Evolutionary conservation across 768 basidiomycete genomes (phyloP), one percentile per base, ranked within the genome.

Genomic region (Suillus lakei): DNA sequence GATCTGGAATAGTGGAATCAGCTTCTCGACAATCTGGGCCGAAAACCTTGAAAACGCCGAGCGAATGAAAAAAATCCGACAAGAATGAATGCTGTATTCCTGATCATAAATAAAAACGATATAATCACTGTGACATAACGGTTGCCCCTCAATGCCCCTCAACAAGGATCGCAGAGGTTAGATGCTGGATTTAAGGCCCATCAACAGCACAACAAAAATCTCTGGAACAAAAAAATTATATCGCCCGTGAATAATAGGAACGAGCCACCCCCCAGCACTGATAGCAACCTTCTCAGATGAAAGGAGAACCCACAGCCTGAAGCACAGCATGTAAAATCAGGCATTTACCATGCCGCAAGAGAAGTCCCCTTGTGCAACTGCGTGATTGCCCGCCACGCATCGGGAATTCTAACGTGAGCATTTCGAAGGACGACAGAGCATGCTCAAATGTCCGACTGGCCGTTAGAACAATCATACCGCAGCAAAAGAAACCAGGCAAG

Each of bases 1-100:
- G 61, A 87, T 81, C 89, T 90, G 65, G 16, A 26, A 50, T 23
- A 38, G n/a, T 62, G 44, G 21, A 41, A 39, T 61, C 64, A 46
- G 66, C 18, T 36, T 66, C 66, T 41, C 28, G 4, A 59, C 10
- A 39, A 8, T 59, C 26, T 28, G 36, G 21, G 26, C 18, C 28
- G 10, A 59, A 32, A 59, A 8, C 26, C 38, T 36, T 34, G n/a
- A 23, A 36, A 23, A 56, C 15, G 12, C 48, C 50, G 15, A 50
- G 13, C 51, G 10, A 21, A 21, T 0, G 38, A 39, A 59, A 21
- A 21, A 13, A 59, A 59, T 39, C 2, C 16, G 2, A 58, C 41
- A 44, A 23, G 26, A 38, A 38, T 39, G 26, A 12, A 59, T 41
- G 16, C 6, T 39, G 18, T 39, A 10, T 30, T 3, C 16, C 18